Conservation (phyloP, 495 filamentous ascomycete genomes). For the Cryomyces minteri region DNA sequence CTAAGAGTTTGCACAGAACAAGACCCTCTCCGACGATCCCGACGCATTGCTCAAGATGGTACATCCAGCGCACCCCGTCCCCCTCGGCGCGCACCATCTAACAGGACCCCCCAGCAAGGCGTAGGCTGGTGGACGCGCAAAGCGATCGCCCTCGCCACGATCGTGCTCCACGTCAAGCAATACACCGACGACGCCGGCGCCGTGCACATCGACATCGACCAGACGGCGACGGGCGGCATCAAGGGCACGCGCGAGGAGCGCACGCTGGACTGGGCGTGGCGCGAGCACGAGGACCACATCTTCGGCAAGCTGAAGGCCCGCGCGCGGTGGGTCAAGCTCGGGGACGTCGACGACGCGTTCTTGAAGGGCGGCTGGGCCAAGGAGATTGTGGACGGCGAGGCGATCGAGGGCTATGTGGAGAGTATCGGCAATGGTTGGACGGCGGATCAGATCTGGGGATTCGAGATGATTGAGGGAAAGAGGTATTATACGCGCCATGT, state of each 20-base stretch:
- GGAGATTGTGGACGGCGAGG: conserved; percentile 29
- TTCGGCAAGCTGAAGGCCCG: conserved; percentile 57
- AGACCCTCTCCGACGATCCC: conserved; percentile 50
- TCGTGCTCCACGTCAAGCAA: conserved; percentile 52
- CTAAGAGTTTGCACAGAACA: conserved; percentile 38
- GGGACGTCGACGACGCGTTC: conserved; percentile 18
- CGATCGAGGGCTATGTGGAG: conserved; percentile 34
- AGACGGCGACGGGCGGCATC: conserved; percentile 58
- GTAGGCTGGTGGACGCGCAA: conserved; percentile 70
- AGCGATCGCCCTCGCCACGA: conserved; percentile 47
- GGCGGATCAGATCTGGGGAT: conserved; percentile 48
- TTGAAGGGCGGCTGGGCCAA: conserved; percentile 33
- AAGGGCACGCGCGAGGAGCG: conserved; percentile 55
- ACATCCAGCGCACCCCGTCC: conserved; percentile 7
- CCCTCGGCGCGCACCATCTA: neutral
- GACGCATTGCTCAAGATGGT: conserved; percentile 55
- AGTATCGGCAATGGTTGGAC: conserved; percentile 48
- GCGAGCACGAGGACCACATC: conserved; percentile 59
- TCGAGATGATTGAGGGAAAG: conserved; percentile 36
- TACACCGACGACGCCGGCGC: conserved; percentile 15
- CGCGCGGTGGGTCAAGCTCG: conserved; percentile 31
- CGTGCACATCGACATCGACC: conserved; percentile 65
- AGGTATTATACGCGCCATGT: conserved; percentile 51
- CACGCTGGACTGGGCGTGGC: conserved; percentile 46
- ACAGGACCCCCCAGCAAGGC: conserved; percentile 37